Evolutionary conservation across 306 rosid genomes (phyloP).

Genomic region (Cicer arietinum): DNA sequence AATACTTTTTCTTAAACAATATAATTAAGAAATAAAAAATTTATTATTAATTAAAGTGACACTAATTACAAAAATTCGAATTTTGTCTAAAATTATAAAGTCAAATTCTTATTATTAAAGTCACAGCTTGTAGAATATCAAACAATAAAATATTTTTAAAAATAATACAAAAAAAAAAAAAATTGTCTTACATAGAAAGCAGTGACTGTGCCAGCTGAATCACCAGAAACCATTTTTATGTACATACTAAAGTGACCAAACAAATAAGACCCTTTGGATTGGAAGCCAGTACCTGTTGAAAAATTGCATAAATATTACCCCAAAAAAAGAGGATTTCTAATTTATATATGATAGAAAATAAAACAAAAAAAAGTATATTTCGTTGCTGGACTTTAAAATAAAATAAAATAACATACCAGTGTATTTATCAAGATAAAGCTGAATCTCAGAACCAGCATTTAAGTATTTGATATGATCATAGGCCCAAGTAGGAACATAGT

Average conservation of each 20-base stretch:
- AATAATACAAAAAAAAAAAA: background rate
- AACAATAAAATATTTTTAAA: background rate
- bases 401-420: slow-evolving; percentile 49
- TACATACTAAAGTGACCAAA: slow-evolving; percentile 88
- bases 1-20: background rate
- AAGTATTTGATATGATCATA: slow-evolving; percentile 81
- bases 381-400: too few relatives aligned
- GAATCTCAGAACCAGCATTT: slow-evolving; percentile 70
- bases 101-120: background rate
- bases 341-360: too few relatives aligned
- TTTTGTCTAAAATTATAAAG: too few relatives aligned
- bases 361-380: too few relatives aligned
- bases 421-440: slow-evolving; percentile 72
- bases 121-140: background rate
- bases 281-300: slow-evolving; percentile 74
- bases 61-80: too few relatives aligned
- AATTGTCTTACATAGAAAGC: slow-evolving; percentile 69
- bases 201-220: slow-evolving; percentile 87
- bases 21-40: background rate
- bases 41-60: background rate
- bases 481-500: slow-evolving; percentile 84
- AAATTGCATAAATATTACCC: slow-evolving; percentile 2
- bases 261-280: slow-evolving; percentile 81
- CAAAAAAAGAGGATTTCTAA: background rate
- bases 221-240: slow-evolving; percentile 71